Evolutionary conservation across 345 rosid species (phyloP), one percentile per base, ranked within the genome.

Genomic region (Citrus medica): DNA sequence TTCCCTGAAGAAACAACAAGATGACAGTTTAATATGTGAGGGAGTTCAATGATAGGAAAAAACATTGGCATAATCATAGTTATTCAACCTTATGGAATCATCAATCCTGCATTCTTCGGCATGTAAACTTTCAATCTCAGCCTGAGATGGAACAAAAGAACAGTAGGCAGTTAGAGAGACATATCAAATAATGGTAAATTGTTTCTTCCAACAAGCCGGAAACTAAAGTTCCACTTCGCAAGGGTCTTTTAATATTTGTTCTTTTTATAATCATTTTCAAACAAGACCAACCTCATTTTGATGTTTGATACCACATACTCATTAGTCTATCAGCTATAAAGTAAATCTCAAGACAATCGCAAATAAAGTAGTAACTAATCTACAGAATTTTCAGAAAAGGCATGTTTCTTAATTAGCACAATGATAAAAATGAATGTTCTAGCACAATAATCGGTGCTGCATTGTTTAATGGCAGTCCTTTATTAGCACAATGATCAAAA

Each of bases 61-160:
- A 28, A 32, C 70, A 60, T 40, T 40, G 37, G 46, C 28, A 42
- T 38, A 70, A 81, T 69, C 73, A 40, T 48, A 70, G 37, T 76
- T 35, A 84, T 82, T 86, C 40, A 73, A 90, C 97, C 95, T 87
- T 84, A 91, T 93, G 75, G 76, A 80, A 24, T 89, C 84, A 86
- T 89, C 87, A 60, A 93, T 87, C 82, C 84, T 82, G 83, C 80
- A 25, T 72, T 93, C 95, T 79, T 88, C 89, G 35, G 80, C 65
- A 78, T 69, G 78, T 83, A 91, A 80, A 62, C 84, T 81, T 37
- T 82, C 86, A 79, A 90, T 80, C 77, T 93, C 95, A 81, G 73
- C 89, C 94, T 89, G 89, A 17, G 78, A 77, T 17, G n/a, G 62
- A 72, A 70, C 32, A 27, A 53, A 77, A 25, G 64, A 24, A 56